Evolutionary conservation across 2,329 filamentous ascomycete genomes (phyloP).

Genomic region (Parascedosporium putredinis): DNA sequence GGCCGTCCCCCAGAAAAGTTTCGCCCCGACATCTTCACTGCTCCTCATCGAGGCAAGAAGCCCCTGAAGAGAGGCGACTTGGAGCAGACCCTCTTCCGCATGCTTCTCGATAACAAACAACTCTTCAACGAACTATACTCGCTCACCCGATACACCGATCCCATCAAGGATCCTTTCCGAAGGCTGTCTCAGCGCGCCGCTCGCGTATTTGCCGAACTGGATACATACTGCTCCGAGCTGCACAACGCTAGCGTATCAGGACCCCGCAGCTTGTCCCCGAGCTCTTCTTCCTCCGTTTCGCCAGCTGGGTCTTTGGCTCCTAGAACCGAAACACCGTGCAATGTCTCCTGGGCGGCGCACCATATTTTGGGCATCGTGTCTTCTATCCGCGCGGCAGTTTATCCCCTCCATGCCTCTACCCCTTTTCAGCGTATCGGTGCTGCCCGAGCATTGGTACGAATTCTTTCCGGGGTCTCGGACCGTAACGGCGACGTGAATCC

Average conservation of each 20-base stretch:
- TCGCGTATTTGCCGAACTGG: slow-evolving; percentile 34
- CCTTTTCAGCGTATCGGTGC: slow-evolving; percentile 31
- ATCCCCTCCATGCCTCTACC: slow-evolving; percentile 25
- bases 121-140: slow-evolving; percentile 44
- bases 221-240: slow-evolving; percentile 17
- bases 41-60: slow-evolving; percentile 19
- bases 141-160: slow-evolving; percentile 31
- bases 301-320: slow-evolving; percentile 7
- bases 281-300: not conserved
- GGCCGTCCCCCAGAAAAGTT: slow-evolving; percentile 28
- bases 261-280: not conserved
- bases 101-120: slow-evolving; percentile 42
- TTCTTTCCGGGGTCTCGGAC: slow-evolving; percentile 33
- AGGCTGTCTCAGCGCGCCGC: slow-evolving; percentile 36
- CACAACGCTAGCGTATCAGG: not conserved
- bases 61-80: slow-evolving; percentile 34
- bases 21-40: slow-evolving; percentile 34
- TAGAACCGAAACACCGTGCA: slow-evolving; percentile 20
- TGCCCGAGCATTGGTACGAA: slow-evolving; percentile 35
- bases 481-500: slow-evolving; percentile 27
- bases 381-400: slow-evolving; percentile 32
- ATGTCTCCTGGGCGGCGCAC: slow-evolving; percentile 38
- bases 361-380: slow-evolving; percentile 33
- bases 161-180: slow-evolving; percentile 35
- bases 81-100: slow-evolving; percentile 39